Evolutionary conservation across 768 basidiomycete genomes (phyloP), one percentile per base, ranked within the genome.

Genomic region (Lactarius tabidus): DNA sequence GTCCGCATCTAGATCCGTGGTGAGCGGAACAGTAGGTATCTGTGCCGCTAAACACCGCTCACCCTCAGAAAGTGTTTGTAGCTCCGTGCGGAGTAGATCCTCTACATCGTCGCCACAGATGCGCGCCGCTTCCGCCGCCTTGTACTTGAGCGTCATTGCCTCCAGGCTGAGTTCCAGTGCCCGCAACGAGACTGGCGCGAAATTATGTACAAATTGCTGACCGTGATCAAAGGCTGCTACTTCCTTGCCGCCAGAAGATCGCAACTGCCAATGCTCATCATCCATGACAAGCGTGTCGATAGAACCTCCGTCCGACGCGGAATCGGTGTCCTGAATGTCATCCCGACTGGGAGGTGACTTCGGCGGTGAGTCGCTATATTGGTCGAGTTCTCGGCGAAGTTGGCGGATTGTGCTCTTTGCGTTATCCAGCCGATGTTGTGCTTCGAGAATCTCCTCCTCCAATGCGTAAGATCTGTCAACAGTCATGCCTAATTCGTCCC

Each of bases 61-160:
- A 7, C 53, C 62, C 23, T 28, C 33, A 1, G 58, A 60, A 18
- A 59, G 41, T n/a, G 33, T 38, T 15, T 45, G 60, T 15, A 70
- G 35, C 52, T 63, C 55, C 17, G 45, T 29, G 20, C 67, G 54
- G 20, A 69, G 67, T 12, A 45, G 52, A 15, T 70, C 61, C 38
- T 70, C 69, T 20, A 68, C 63, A 23, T 69, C 69, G 8, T 70
- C 67, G 4, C 61, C 61, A 29, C 64, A 69, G 18, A 70, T 26
- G 10, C 67, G 67, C 23, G 69, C 69, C 12, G 69, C 69, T 20
- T 69, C 69, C 33, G 69, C 69, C 43, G 60, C 67, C 53, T 68
- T 29, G 56, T 52, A 68, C 57, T 63, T 65, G 38, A 69, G 67
- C 12, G 60, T 60, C 63, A 70, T 63, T 36, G 57, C 55, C 26